Base-by-base conservation (phyloP, 306 rosid species). In the Boehmeria nivea region DNA sequence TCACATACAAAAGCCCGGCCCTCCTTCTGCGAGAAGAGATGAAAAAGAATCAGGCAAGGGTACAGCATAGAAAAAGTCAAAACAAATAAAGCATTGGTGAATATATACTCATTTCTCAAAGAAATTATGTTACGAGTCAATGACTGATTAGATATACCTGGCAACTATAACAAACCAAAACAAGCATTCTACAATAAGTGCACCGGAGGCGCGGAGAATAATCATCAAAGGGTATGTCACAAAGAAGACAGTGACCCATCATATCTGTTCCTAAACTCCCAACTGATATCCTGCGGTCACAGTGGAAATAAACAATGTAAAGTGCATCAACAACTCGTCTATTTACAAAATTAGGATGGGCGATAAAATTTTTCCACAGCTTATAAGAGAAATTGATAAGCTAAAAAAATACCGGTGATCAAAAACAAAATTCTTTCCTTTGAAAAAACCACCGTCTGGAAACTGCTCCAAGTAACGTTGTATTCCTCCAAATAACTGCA, bases 391-490 rank as follows among this genome's bases (percentile, higher is more conserved):
- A 36, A 51, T 36, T 38, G 54, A n/a, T 38, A n/a, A 64, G 56
- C 43, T 15, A 62, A 42, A 45, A 43, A 16, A 4, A 46, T 79
- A 87, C 98, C 91, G 81, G 57, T 82, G 98, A 70, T 91, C 94
- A 71, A 91, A 91, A 65, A 91, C 98, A 78, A 87, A 91, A 58
- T 91, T 91, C 76, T 91, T 91, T 65, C 96, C 98, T 67, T 70
- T 72, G 69, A 84, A 87, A 62, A 71, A 84, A 26, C 98, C 95
- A 27, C 96, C 93, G 55, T 82, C 81, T 12, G 98, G 93, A 67
- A 76, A 91, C 70, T 87, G 91, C 73, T 87, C 98, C 79, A 91
- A 22, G 63, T 87, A 91, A 59, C 94, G 91, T 54, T 91, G 98
- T 45, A 91, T 87, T 59, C 98, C 98, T 53, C 98, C 94, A 66